Evolutionary conservation across 2,329 filamentous ascomycete genomes (phyloP).

Genomic region (Aspergillus puulaauensis): DNA sequence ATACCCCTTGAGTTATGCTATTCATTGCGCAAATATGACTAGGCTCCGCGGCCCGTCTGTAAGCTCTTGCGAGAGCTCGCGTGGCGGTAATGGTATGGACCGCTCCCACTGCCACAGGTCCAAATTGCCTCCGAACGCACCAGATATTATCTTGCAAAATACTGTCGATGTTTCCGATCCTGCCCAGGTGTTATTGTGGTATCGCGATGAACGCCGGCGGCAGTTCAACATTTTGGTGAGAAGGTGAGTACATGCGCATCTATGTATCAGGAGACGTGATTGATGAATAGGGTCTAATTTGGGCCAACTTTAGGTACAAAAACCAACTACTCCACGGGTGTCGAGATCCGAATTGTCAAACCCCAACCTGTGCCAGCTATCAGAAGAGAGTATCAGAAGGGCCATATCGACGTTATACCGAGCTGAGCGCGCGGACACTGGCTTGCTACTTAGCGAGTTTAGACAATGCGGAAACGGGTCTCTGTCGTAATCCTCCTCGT

Average conservation of each 20-base stretch:
- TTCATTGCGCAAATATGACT: slow-evolving; percentile 35
- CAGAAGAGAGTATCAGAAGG: slow-evolving; percentile 66
- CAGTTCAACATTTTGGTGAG: slow-evolving; percentile 63
- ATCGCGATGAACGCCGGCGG: slow-evolving; percentile 40
- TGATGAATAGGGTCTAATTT: slow-evolving; percentile 9
- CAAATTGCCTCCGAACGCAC: slow-evolving; percentile 42
- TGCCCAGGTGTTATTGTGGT: slow-evolving; percentile 36
- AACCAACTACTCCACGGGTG: slow-evolving; percentile 82
- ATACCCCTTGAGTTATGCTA: slow-evolving; percentile 27
- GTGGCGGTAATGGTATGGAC: slow-evolving; percentile 26
- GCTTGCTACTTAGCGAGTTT: slow-evolving; percentile 79
- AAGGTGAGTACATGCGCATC: slow-evolving; percentile 49
- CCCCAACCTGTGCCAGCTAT: slow-evolving; percentile 77
- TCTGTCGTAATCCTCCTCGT: slow-evolving; percentile 58
- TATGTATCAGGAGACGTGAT: background rate
- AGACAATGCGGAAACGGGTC: slow-evolving; percentile 68
- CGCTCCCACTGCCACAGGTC: slow-evolving; percentile 32
- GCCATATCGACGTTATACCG: slow-evolving; percentile 75
- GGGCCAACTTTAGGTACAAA: slow-evolving; percentile 60
- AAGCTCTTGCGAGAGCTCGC: slow-evolving; percentile 30
- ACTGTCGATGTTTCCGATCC: slow-evolving; percentile 41
- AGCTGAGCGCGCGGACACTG: slow-evolving; percentile 76
- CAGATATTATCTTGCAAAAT: slow-evolving; percentile 39
- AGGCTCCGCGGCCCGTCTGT: slow-evolving; percentile 43
- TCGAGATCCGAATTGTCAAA: slow-evolving; percentile 65